Conservation (phyloP, 208 protist species). For the Trypanosoma conorhini region DNA sequence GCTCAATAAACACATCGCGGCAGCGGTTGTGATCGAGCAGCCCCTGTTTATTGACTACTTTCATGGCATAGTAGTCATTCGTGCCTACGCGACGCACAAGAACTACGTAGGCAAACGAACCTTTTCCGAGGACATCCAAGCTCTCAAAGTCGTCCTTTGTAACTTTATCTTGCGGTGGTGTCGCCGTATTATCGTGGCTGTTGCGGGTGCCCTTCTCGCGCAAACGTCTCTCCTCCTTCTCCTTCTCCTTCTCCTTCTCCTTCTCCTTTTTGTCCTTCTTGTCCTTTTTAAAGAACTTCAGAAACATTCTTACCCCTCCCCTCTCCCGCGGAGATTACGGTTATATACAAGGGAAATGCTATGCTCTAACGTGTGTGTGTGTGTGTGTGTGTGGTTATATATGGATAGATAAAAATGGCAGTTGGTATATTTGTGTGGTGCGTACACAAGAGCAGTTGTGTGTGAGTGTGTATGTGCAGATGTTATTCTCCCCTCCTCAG, state of each 20-base stretch:
- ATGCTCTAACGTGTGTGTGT: background rate
- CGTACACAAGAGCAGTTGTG: background rate
- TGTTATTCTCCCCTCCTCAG: background rate
- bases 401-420: no score
- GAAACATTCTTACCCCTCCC: constrained; percentile 59
- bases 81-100: constrained; percentile 90
- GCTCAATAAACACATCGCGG: constrained; percentile 92
- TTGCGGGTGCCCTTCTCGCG: constrained; percentile 30
- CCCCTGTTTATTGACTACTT: constrained; percentile 92
- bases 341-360: background rate
- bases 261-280: constrained; percentile 86
- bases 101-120: constrained; percentile 96
- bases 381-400: background rate
- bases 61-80: constrained; percentile 95
- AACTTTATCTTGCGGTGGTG: constrained; percentile 66
- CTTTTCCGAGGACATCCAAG: constrained; percentile 92
- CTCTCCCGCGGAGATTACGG: background rate
- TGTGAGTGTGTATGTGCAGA: background rate
- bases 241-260: constrained; percentile 18
- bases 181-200: constrained; percentile 26
- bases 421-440: no score
- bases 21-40: constrained; percentile 91
- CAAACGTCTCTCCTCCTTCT: constrained; percentile 41
- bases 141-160: constrained; percentile 94
- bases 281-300: constrained; percentile 84